Evolutionary conservation across 768 basidiomycete genomes (phyloP), one percentile per base, ranked within the genome.

Genomic region (Hemileccinum impolitum): DNA sequence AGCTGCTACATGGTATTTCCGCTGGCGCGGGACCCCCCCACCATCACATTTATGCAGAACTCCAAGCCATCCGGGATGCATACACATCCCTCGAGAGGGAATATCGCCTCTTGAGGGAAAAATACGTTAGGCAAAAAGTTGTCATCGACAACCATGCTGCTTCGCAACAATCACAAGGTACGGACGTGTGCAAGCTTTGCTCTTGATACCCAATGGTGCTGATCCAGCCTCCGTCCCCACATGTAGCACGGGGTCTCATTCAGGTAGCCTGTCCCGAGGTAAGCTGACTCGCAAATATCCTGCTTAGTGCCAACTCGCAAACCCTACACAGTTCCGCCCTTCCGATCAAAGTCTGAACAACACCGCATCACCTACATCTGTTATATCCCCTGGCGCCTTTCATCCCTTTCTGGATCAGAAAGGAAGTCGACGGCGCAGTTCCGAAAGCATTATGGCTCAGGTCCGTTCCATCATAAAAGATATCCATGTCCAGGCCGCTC

Each of bases 81-180:
- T 50, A 64, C 23, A 2, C 50, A 8, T 49, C 53, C 5, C 62
- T 66, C 19, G 51, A 66, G 18, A 55, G 37, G 23, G 59, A 66
- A 4, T 51, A 60, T 42, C 50, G 39, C 25, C 1, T 53, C 37
- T 39, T 67, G 45, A 37, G 47, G 8, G 59, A 57, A 3, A 69
- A 58, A 41, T 66, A 63, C 45, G 11, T 41, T 1, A 52, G 39
- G 47, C 39, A 66, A 19, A 60, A 53, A 34, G 34, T 41, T 12
- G 28, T 39, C 25, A 17, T 35, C 30, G 55, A 53, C 36, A 23
- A 6, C 39, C 53, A 38, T 26, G 17, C 38, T 28, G 4, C 19
- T 31, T 55, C 50, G n/a, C 50, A 48, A 21, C 62, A 48, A 13
- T 3, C 38, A 30, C 60, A 51, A 32, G 34, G 39, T 25, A 5